Evolutionary conservation across 352 stramenopile species (phyloP), one percentile per base, ranked within the genome.

Genomic region (Phytophthora vignae): DNA sequence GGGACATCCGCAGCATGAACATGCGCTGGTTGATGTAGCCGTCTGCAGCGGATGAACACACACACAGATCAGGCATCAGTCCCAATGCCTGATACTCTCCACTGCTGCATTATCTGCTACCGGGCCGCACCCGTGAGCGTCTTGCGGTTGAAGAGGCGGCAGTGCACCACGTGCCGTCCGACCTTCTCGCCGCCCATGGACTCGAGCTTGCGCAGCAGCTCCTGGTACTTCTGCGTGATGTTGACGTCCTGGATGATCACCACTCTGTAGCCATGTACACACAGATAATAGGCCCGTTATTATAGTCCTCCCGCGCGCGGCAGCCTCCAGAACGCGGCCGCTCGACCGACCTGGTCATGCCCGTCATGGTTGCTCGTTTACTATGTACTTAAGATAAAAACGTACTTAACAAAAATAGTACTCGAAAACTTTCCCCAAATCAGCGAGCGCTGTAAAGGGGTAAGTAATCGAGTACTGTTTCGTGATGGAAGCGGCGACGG

Each of bases 1-100:
- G 89, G 10, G 87, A 95, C 87, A 94, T 95, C n/a, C 89, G 74
- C 56, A 96, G 77, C 86, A 96, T 92, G 81, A 93, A 94, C 89
- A 96, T 96, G 76, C 89, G 89, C 79, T 96, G 89, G 81, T 95
- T 96, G 59, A 76, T 79, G 78, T 92, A 94, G 36, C 86, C 87
- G 62, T 88, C 89, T 92, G 64, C 38, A 80, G 21, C 19, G 0
- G 44, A 15, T 22, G 44, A 55, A 17, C 36, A 44, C 12, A 44
- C 36, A 44, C n/a, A 14, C 12, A 3, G 5, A 14, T 4, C 36
- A 44, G 36, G 12, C 36, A 25, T 36, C 17, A 29, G 8, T 19
- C 21, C 11, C 11, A 11, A 21, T n/a, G 17, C 36, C 12, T n/a
- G 0, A 10, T 33, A 8, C 5, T 0, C 29, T 33, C 29, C 29